Percentiles rank a stretch among this genome's conserved stretches.
phyloP scores from a whole-genome alignment of 78 protist genomes.

The Capsaspora owczarzaki region DNA sequence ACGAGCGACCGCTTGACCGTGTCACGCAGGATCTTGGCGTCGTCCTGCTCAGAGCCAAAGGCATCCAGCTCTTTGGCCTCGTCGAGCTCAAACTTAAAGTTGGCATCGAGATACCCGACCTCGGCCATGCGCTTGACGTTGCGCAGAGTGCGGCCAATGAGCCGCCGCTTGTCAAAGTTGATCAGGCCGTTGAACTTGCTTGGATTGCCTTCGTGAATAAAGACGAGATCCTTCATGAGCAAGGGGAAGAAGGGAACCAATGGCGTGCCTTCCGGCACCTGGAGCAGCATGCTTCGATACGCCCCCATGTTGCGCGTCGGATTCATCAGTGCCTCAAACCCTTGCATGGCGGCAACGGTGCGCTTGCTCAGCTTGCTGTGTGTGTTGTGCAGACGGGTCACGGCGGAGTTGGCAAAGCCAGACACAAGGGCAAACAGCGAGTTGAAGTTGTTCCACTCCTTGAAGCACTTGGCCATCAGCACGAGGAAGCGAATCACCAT shows the following conservation, averaged over 20 bases:
- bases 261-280: background rate
- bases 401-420: background rate
- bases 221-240: background rate
- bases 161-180: conserved; percentile 7
- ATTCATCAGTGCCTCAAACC: background rate
- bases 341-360: too few species aligned
- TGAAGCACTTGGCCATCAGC: too few species aligned
- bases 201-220: background rate
- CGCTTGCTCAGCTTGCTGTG: background rate
- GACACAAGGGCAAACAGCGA: background rate
- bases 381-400: background rate
- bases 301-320: background rate
- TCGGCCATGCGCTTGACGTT: background rate
- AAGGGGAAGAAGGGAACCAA: background rate
- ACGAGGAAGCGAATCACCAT: too few species aligned
- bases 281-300: background rate
- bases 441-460: background rate
- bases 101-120: too few species aligned
- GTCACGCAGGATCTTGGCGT: too few species aligned
- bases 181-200: background rate
- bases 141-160: background rate
- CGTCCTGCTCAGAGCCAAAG: too few species aligned
- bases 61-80: too few species aligned
- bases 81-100: too few species aligned
- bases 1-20: too few species aligned